A percentile compares a stretch with the other conserved stretches of the same genome.
phyloP scores from a whole-genome alignment of 495 filamentous ascomycete genomes.

The Extremus antarcticus region DNA sequence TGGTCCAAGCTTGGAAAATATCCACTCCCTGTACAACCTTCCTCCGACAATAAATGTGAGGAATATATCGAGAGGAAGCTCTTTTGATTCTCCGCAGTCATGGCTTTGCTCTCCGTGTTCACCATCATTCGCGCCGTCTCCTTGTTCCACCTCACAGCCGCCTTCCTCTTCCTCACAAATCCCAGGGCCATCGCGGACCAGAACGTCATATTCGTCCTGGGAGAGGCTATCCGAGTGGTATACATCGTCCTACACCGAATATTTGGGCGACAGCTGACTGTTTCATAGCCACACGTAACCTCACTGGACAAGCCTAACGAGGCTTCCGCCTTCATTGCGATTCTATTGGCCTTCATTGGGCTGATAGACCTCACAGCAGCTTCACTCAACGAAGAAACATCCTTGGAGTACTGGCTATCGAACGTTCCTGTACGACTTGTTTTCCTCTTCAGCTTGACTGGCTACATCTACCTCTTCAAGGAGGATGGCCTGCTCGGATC shows the following conservation, averaged over 20 bases:
- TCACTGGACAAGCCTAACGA: slow-evolving; percentile 53
- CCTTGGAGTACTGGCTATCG: slow-evolving; percentile 53
- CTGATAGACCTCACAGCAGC: slow-evolving; percentile 64
- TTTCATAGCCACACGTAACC: slow-evolving; percentile 30
- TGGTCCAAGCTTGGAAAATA: too few species aligned
- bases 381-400: slow-evolving; percentile 59
- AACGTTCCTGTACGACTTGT: slow-evolving; percentile 50
- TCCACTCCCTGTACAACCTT: too few species aligned
- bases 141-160: slow-evolving; percentile 70
- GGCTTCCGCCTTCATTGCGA: slow-evolving; percentile 58
- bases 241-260: too few species aligned
- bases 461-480: slow-evolving; percentile 58
- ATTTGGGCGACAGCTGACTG: too few species aligned
- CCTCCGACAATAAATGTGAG: too few species aligned
- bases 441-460: slow-evolving; percentile 53
- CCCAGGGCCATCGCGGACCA: slow-evolving; percentile 64
- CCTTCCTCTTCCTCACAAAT: slow-evolving; percentile 67
- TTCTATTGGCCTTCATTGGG: slow-evolving; percentile 55
- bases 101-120: slow-evolving; percentile 68
- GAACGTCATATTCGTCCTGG: slow-evolving; percentile 69
- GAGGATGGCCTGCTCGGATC: slow-evolving; percentile 33
- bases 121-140: slow-evolving; percentile 67
- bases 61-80: too few species aligned
- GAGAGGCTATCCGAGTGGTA: slow-evolving; percentile 72
- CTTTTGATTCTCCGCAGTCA: too few species aligned